phyloP scores from a whole-genome alignment of 257 asterid species.

The Rubia yunnanensis region DNA sequence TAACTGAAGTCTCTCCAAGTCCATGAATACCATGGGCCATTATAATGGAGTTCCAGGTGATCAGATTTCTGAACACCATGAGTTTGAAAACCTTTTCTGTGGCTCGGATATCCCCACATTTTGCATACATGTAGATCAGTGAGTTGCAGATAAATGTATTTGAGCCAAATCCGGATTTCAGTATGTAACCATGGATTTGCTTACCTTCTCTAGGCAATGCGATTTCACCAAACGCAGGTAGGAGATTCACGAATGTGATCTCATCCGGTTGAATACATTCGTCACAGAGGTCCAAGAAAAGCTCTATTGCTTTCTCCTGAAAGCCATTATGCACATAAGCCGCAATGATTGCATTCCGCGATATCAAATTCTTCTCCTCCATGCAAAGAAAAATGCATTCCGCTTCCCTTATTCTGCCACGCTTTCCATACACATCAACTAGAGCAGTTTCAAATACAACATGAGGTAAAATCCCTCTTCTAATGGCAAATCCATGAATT shows the following conservation, averaged over 20 bases:
- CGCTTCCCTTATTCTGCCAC: slow-evolving; percentile 27
- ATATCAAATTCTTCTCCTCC: slow-evolving; percentile 31
- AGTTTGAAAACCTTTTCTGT: slow-evolving; percentile 30
- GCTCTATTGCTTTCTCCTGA: slow-evolving; percentile 30
- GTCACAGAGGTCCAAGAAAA: slow-evolving; percentile 22
- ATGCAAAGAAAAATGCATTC: slow-evolving; percentile 24
- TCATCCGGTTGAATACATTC: slow-evolving; percentile 36
- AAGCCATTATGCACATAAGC: slow-evolving; percentile 34
- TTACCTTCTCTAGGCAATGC: slow-evolving; percentile 51
- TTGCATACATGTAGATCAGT: slow-evolving; percentile 49
- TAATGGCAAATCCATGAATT: slow-evolving; percentile 45
- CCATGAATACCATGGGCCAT: slow-evolving; percentile 65
- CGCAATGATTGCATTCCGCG: slow-evolving; percentile 54
- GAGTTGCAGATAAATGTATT: slow-evolving; percentile 31
- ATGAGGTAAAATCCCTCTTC: slow-evolving; percentile 34
- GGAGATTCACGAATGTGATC: slow-evolving; percentile 31
- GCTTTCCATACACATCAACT: slow-evolving; percentile 48
- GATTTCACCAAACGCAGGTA: slow-evolving; percentile 46
- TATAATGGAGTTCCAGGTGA: slow-evolving; percentile 61
- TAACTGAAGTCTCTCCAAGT: slow-evolving; percentile 30
- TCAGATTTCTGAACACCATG: slow-evolving; percentile 33
- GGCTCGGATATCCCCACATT: slow-evolving; percentile 51
- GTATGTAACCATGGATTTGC: slow-evolving; percentile 38
- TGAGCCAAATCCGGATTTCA: slow-evolving; percentile 29
- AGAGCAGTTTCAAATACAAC: slow-evolving; percentile 47